These are phyloP conservation scores for Candida broadrunensis DNA, from an alignment of 805 yeast genomes.

Conservation along the genomic window DNA sequence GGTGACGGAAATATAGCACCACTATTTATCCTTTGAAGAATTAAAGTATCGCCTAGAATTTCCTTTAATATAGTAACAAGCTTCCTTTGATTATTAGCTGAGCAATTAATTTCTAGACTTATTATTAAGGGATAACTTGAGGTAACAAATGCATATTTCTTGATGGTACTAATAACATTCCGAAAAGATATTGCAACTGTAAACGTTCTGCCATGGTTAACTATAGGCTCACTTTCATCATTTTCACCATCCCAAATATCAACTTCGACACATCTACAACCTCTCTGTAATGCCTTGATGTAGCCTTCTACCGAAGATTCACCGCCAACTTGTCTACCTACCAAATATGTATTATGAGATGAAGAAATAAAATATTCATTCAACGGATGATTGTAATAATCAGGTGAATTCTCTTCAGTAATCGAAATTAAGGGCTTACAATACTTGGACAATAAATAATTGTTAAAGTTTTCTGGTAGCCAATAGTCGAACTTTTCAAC, in stretches of 20 bases:
- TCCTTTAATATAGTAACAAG: conserved; percentile 53
- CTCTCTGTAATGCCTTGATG: conserved; percentile 79
- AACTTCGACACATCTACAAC: conserved; percentile 92
- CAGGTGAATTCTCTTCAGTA: conserved; percentile 6
- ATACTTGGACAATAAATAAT: conserved; percentile 31
- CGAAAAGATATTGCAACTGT: conserved; percentile 69
- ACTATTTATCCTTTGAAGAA: conserved; percentile 36
- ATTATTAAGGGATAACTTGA: conserved; percentile 83
- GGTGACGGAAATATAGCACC: conserved; percentile 65
- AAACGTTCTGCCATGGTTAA: conserved; percentile 85
- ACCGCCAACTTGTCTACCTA: conserved; percentile 87
- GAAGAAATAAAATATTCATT: conserved; percentile 88
- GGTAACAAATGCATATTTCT: conserved; percentile 84
- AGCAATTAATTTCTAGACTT: conserved; percentile 84
- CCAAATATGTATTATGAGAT: conserved; percentile 89
- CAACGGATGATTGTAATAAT: conserved; percentile 51
- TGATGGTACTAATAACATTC: conserved; percentile 69
- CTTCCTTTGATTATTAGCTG: conserved; percentile 58
- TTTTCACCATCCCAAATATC: conserved; percentile 80
- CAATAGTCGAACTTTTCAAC: conserved; percentile 16
- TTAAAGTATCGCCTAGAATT: conserved; percentile 57
- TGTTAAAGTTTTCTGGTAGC: conserved; percentile 29
- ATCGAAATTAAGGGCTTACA: conserved; percentile 13
- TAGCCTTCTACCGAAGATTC: conserved; percentile 88
- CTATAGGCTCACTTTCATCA: conserved; percentile 64